Evolutionary conservation across 129 eudicot species (phyloP).

Genomic region (Sambucus nigra): DNA sequence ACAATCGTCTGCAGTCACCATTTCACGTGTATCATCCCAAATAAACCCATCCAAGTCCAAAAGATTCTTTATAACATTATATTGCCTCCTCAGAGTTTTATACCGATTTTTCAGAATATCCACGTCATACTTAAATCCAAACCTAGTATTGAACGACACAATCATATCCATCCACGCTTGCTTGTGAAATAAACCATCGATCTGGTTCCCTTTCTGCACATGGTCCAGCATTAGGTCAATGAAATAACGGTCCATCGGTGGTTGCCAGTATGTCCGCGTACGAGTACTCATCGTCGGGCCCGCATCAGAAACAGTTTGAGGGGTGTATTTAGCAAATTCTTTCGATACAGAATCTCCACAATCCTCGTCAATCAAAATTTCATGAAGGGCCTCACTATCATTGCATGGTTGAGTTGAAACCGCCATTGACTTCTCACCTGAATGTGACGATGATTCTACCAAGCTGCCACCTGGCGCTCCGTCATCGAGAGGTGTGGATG

Average conservation of each 20-base stretch:
- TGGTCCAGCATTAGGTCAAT: slow-evolving; percentile 46
- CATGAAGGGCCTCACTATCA: slow-evolving; percentile 29
- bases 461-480: slow-evolving; percentile 2
- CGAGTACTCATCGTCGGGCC: slow-evolving; percentile 17
- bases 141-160: slow-evolving; percentile 26
- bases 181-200: slow-evolving; percentile 37
- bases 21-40: slow-evolving; percentile 42
- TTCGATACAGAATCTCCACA: slow-evolving; percentile 22
- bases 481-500: slow-evolving; percentile 8
- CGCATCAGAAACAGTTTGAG: slow-evolving; percentile 17
- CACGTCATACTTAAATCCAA: slow-evolving; percentile 32
- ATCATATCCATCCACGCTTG: slow-evolving; percentile 54
- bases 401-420: neutral
- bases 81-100: slow-evolving; percentile 37
- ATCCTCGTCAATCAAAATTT: slow-evolving; percentile 33
- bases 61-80: slow-evolving; percentile 35
- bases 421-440: neutral
- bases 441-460: slow-evolving; percentile 18
- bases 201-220: slow-evolving; percentile 40
- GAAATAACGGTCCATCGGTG: slow-evolving; percentile 49
- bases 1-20: slow-evolving; percentile 47
- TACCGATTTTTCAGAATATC: slow-evolving; percentile 43
- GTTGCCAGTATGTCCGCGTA: slow-evolving; percentile 45
- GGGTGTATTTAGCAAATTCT: slow-evolving; percentile 3
- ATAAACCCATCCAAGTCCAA: slow-evolving; percentile 36